A percentile compares a stretch with the other conserved stretches of the same genome.
phyloP scores from a whole-genome alignment of 2,329 filamentous ascomycete species.

The Nemania sp. region DNA sequence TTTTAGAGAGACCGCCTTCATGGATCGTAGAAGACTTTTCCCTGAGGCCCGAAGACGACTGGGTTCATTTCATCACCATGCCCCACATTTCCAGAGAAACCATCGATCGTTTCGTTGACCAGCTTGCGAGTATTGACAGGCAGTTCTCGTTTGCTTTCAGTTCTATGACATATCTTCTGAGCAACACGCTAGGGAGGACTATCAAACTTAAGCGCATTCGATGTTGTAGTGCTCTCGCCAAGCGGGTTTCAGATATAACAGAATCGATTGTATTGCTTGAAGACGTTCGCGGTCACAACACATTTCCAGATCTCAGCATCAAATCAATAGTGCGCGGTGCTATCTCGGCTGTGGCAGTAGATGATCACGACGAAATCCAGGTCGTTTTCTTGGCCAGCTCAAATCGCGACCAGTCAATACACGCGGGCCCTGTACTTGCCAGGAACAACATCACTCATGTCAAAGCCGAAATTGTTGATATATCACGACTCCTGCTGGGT shows the following conservation, averaged over 20 bases:
- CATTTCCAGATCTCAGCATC: not conserved
- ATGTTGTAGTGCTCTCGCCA: slow-evolving; percentile 1
- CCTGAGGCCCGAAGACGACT: slow-evolving; percentile 17
- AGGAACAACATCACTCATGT: not conserved
- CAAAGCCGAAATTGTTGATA: not conserved
- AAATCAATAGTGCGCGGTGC: slow-evolving; percentile 1
- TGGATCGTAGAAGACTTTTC: slow-evolving; percentile 21
- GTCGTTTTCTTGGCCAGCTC: not conserved
- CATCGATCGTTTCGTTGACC: slow-evolving; percentile 12
- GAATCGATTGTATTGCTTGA: not conserved
- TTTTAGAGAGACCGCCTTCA: slow-evolving; percentile 10
- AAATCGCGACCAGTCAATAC: slow-evolving; percentile 1
- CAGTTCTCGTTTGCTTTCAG: slow-evolving; percentile 2
- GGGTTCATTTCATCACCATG: slow-evolving; percentile 22
- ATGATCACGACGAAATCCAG: not conserved
- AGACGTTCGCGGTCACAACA: not conserved
- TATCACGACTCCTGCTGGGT: not conserved
- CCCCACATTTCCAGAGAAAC: slow-evolving; percentile 11
- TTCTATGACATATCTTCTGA: not conserved
- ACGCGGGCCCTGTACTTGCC: not conserved
- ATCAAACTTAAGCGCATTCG: not conserved
- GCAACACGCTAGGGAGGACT: not conserved
- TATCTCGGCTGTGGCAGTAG: not conserved
- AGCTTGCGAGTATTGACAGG: not conserved
- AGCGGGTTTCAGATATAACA: not conserved